These are phyloP conservation scores for Chaetomium tenue DNA, from an alignment of 495 filamentous ascomycete genomes.

Conservation along the genomic window DNA sequence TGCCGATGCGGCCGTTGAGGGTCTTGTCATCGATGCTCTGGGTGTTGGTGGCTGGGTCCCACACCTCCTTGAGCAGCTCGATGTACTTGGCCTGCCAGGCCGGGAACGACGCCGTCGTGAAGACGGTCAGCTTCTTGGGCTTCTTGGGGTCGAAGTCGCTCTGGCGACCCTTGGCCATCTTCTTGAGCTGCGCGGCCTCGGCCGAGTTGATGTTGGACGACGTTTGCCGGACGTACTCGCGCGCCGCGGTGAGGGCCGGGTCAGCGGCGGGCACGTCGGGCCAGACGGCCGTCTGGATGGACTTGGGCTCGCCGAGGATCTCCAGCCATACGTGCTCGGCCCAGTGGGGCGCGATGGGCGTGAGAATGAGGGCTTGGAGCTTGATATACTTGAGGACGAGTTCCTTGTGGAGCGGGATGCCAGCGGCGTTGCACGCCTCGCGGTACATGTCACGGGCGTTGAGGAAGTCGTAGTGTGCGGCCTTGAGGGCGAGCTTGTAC, in stretches of 20 bases:
- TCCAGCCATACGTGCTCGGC: slow-evolving; percentile 91
- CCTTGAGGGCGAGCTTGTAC: slow-evolving; percentile 92
- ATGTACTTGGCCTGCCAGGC: slow-evolving; percentile 91
- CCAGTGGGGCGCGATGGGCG: slow-evolving; percentile 88
- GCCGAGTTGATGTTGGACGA: slow-evolving; percentile 79
- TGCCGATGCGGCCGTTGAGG: slow-evolving; percentile 68
- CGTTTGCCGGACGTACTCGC: slow-evolving; percentile 75
- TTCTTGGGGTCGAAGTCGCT: slow-evolving; percentile 80
- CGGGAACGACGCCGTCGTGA: slow-evolving; percentile 71
- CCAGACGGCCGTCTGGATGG: slow-evolving; percentile 77
- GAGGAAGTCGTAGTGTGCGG: slow-evolving; percentile 84
- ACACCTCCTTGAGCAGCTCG: slow-evolving; percentile 66
- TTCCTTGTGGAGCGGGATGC: slow-evolving; percentile 79
- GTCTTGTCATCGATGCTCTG: slow-evolving; percentile 72
- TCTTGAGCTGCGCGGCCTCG: slow-evolving; percentile 75
- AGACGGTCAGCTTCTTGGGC: slow-evolving; percentile 89
- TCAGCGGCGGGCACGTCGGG: slow-evolving; percentile 64
- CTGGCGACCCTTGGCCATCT: slow-evolving; percentile 85
- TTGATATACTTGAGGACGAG: slow-evolving; percentile 74
- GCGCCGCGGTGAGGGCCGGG: slow-evolving; percentile 67
- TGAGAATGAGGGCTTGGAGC: slow-evolving; percentile 59
- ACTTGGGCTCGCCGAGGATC: slow-evolving; percentile 69
- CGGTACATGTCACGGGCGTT: slow-evolving; percentile 87
- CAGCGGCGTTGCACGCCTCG: slow-evolving; percentile 68
- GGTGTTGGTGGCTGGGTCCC: slow-evolving; percentile 40